Conservation (phyloP, 257 asterid genomes). For the Henckelia pumila region DNA sequence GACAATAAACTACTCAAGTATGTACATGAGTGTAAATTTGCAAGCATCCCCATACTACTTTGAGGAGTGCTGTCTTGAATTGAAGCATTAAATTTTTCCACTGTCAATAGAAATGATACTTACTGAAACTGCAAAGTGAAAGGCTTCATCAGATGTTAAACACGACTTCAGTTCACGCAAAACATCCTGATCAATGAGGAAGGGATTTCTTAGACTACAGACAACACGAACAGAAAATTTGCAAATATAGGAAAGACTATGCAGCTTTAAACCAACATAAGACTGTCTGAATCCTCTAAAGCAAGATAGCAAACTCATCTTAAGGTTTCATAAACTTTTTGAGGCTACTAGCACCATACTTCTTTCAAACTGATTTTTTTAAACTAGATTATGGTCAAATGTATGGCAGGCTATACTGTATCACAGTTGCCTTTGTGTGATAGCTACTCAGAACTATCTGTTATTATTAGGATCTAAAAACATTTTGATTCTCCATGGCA, state of each 20-base stretch:
- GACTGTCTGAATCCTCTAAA: background rate
- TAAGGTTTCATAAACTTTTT: background rate
- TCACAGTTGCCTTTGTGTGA: too few species aligned
- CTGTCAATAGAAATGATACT: slow-evolving; percentile 26
- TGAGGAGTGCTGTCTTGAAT: slow-evolving; percentile 8
- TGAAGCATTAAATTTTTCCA: slow-evolving; percentile 12
- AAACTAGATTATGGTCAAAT: too few species aligned
- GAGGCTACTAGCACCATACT: too few species aligned
- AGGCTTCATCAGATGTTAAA: slow-evolving; percentile 68
- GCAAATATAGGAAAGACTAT: background rate
- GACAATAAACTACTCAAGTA: slow-evolving; percentile 20
- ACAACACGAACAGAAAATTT: background rate
- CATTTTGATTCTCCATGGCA: too few species aligned
- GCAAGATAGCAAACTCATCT: background rate
- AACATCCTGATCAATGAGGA: slow-evolving; percentile 57
- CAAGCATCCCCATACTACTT: background rate
- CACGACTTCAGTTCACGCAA: slow-evolving; percentile 66
- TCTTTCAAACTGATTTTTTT: too few species aligned
- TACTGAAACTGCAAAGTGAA: slow-evolving; percentile 76
- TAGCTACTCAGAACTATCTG: too few species aligned
- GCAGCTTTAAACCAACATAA: background rate
- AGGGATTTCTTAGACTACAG: slow-evolving; percentile 9
- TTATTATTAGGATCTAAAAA: too few species aligned
- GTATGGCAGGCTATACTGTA: too few species aligned
- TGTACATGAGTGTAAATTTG: slow-evolving; percentile 2